Conservation (phyloP, 768 basidiomycete species). For the Boletus subcaerulescens region DNA sequence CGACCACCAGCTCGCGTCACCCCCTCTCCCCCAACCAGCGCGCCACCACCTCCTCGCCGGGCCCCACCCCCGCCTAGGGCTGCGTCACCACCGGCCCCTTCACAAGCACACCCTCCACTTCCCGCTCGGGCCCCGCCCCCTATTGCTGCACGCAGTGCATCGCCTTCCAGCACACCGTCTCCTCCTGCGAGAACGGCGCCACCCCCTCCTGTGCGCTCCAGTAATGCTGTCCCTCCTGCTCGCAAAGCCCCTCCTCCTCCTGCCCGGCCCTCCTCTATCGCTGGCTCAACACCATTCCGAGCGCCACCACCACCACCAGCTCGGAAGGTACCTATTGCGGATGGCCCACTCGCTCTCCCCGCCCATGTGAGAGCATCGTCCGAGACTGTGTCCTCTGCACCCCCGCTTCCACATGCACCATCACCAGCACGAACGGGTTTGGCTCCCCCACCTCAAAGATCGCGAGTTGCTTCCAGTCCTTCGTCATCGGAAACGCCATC, state of each 20-base stretch:
- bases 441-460: slow-evolving; percentile 21
- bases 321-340: slow-evolving; percentile 33
- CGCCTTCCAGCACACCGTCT: slow-evolving; percentile 16
- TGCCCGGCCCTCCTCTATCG: slow-evolving; percentile 38
- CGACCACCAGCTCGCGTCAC: slow-evolving; percentile 39
- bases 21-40: slow-evolving; percentile 25
- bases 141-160: slow-evolving; percentile 25
- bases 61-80: slow-evolving; percentile 34
- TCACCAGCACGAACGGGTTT: slow-evolving; percentile 26
- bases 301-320: slow-evolving; percentile 39
- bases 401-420: slow-evolving; percentile 32
- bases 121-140: slow-evolving; percentile 28
- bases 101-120: slow-evolving; percentile 24
- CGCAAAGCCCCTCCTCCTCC: slow-evolving; percentile 45
- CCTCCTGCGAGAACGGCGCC: slow-evolving; percentile 17
- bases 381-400: slow-evolving; percentile 36
- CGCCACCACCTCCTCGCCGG: slow-evolving; percentile 25
- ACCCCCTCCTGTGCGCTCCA: slow-evolving; percentile 28
- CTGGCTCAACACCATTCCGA: slow-evolving; percentile 27
- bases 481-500: slow-evolving; percentile 16
- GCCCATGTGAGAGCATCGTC: slow-evolving; percentile 45
- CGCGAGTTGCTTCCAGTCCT: slow-evolving; percentile 27
- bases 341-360: slow-evolving; percentile 33
- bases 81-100: slow-evolving; percentile 26
- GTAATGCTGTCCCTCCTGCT: slow-evolving; percentile 22